Base-by-base conservation (phyloP, 2,329 filamentous ascomycete species). In the Knoxdaviesia proteae region DNA sequence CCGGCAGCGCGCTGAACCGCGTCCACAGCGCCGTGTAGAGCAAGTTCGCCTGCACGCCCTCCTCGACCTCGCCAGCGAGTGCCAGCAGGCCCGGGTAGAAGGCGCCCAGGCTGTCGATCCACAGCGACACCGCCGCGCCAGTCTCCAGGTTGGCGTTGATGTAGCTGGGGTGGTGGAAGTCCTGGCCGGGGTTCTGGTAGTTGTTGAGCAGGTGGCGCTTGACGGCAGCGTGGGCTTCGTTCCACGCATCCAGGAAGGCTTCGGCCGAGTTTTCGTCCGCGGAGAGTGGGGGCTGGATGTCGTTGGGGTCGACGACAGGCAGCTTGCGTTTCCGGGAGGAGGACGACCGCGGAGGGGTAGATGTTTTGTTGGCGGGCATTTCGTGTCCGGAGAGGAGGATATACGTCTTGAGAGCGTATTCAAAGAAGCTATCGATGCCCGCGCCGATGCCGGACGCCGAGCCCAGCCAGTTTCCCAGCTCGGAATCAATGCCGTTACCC, bases 351-450 rank as follows among this genome's bases (percentile, higher is more conserved):
- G 29, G 65, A 57, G 49, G 60, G 5, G 48, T 50, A 4, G 59
- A 56, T 5, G 49, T 45, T 31, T 38, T 52, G 48, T 77, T 77
- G 30, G 42, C 40, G 3, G 71, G 71, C 46, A 67, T 57, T 9
- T 66, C 68, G 45, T 80, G 74, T 1, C 84, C 83, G 2, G 88
- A 94, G 29, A 96, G 72, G 30, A 98, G 61, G 46, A 98, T 82
- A 54, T 94, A 78, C 11, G 86, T 86, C 60, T 98, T 98, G 52
- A 96, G 70, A 4, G 90, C 87, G 59, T 98, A 98, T 61, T 98
- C 90, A 54, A 94, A 96, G 62, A 98, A 98, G 60, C 87, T 94
- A 61, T 98, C 90, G 53, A 94, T 84, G 36, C 90, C 90, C 6
- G 90, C 90, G 41, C 90, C 90, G 51, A 98, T 93, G 32, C 90